phyloP scores from a whole-genome alignment of 106 monocot genomes.

The Hemerocallis citrina region DNA sequence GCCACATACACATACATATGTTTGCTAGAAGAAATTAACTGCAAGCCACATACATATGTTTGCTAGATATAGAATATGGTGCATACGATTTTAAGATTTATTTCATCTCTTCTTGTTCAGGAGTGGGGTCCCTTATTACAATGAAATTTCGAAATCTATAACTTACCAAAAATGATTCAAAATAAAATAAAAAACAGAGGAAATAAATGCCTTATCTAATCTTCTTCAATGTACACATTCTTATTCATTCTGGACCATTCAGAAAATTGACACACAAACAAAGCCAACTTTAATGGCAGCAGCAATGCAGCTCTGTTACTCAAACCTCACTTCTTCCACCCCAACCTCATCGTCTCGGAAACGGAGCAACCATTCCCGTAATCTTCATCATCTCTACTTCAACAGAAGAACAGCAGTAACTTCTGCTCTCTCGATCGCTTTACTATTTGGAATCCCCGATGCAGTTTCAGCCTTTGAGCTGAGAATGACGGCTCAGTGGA shows the following conservation, averaged over 20 bases:
- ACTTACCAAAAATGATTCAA: too few species aligned
- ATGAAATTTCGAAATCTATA: too few species aligned
- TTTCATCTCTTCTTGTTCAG: too few species aligned
- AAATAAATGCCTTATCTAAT: constrained; percentile 2
- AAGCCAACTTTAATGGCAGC: background rate
- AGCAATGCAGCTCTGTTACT: background rate
- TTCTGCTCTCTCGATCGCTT: background rate
- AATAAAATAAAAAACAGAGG: background rate
- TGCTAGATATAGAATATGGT: too few species aligned
- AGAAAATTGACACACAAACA: background rate
- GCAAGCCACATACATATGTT: too few species aligned
- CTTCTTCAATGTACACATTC: background rate
- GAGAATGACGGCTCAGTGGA: constrained; percentile 29
- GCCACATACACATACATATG: too few species aligned
- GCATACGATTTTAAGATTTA: too few species aligned
- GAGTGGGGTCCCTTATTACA: too few species aligned
- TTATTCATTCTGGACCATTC: background rate
- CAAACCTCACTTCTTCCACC: background rate
- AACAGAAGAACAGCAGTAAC: background rate
- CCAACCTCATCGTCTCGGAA: background rate
- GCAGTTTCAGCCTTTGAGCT: constrained; percentile 27
- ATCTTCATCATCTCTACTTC: background rate
- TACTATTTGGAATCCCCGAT: background rate
- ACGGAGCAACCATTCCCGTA: background rate
- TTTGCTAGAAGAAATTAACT: too few species aligned